Conservation (phyloP, 2,329 filamentous ascomycete genomes). For the Periconia macrospinosa region DNA sequence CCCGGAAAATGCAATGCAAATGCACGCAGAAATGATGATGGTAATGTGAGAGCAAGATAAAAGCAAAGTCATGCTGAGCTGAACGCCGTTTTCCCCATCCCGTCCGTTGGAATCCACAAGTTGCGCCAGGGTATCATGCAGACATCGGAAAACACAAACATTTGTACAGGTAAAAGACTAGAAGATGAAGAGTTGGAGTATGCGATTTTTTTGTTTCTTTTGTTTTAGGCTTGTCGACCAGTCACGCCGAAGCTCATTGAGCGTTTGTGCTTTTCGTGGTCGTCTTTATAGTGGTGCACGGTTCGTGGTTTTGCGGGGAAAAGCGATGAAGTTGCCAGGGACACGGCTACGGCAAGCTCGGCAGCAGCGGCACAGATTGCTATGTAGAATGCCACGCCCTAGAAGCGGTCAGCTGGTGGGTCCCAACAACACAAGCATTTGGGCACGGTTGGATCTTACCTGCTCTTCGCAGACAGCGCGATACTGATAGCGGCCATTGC, state of each 20-base stretch:
- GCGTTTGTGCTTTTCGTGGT: conserved; percentile 13
- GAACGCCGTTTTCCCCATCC: conserved; percentile 12
- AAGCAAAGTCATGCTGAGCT: conserved; percentile 7
- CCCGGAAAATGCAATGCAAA: conserved; percentile 13
- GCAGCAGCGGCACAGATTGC: conserved; percentile 36
- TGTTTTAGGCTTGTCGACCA: conserved; percentile 12
- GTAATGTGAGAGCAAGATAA: background rate
- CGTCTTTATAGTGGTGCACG: conserved; percentile 3
- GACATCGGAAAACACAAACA: conserved; percentile 7
- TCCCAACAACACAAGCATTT: background rate
- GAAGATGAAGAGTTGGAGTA: background rate
- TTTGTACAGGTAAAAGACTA: conserved; percentile 8
- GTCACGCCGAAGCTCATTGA: conserved; percentile 12
- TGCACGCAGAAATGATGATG: conserved; percentile 10
- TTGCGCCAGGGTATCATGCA: conserved; percentile 17
- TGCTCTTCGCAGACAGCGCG: conserved; percentile 42
- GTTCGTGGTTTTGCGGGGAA: conserved; percentile 21
- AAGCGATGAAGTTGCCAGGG: conserved; percentile 34
- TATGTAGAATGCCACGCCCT: conserved; percentile 42
- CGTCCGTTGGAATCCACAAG: conserved; percentile 11
- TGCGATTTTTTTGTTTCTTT: background rate
- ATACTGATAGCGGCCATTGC: conserved; percentile 41
- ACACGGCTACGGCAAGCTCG: conserved; percentile 35
- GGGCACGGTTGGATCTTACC: conserved; percentile 18
- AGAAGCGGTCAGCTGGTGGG: conserved; percentile 16